Evolutionary conservation across 2,329 filamentous ascomycete species (phyloP), one percentile per base, ranked within the genome.

Genomic region (Nemania sp.): DNA sequence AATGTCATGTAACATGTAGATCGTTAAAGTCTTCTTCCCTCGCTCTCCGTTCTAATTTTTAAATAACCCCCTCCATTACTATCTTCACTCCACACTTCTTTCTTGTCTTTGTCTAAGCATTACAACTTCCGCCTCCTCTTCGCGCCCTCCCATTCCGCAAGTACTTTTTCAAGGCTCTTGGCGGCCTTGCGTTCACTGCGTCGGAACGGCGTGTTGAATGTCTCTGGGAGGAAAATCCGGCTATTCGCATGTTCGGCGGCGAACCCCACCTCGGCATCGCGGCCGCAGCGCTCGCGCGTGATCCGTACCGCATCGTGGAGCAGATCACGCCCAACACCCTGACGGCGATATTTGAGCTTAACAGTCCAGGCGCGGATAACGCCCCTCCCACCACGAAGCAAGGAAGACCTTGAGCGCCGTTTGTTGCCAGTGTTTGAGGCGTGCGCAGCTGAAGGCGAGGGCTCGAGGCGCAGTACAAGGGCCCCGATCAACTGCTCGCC

Each of bases 331-430:
- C 91, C 91, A 20, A 95, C 77, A 0, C 91, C 90, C 58, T 83
- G 82, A 26, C 82, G 77, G 22, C 91, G 80, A 69, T 90, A 91
- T 61, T 79, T 77, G 45, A 85, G 73, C 66, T 80, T 79, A 1
- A 91, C 89, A 2, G 90, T 93, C 91, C 91, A 96, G 1, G 89
- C 91, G 23, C 89, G 82, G 52, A 96, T 86, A 42, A 91, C 76
- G 7, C 86, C 89, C 57, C 80, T 81, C 47, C 86, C 87, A 30
- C 85, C 83, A 60, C 75, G 75, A 61, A 76, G 64, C 65, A 64
- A 71, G 71, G 63, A 73, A 68, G 44, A 48, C 28, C 66, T 61
- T 2, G 56, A 61, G 36, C 67, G 66, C 45, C 63, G 64, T 50
- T 44, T 54, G 36, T 44, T 23, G 40, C 56, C 46, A 33, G 44